Base-by-base conservation (phyloP, 169 alveolate species). In the Besnoitia besnoiti region DNA sequence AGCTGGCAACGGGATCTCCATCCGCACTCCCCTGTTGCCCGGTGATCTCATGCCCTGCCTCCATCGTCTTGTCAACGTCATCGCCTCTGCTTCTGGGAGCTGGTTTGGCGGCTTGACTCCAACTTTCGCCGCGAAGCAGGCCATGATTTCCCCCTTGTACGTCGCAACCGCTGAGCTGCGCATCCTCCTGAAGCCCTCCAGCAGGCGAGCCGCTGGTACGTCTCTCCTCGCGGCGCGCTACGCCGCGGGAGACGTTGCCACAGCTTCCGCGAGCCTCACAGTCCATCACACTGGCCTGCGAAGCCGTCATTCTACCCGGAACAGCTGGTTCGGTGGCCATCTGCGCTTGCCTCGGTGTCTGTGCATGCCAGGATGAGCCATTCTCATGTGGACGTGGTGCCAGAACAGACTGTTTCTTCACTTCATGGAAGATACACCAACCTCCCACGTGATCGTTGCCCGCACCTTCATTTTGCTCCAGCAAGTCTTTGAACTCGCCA, bases 381-480 rank as follows among this genome's bases (percentile, higher is more conserved):
- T 21, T 19, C 12, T 55, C 27, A 19, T 5, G 67, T 55, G 67
- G 12, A 1, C 67, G 33, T 55, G n/a, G 46, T 0, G 82, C 24
- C 8, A 73, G 40, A 37, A 30, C 87, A 4, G 87, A 77, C 7
- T 44, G 50, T 5, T 39, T 27, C 40, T 77, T 77, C 59, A 77
- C 87, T 39, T 77, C 87, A 37, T 37, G 30, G 30, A 77, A 77
- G 12, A 77, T 44, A 30, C 87, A 77, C 87, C 87, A 77, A 2
- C 87, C 87, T 30, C 87, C 87, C 37, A 35, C 87, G n/a, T 21
- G 50, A 27, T 77, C 55, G 37, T 77, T 77, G 61, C 87, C 35
- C 14, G 87, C 35, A n/a, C 21, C 87, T 77, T 77, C 33, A 24
- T 44, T 37, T 35, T 77, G 87, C 30, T 44, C 44, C 30, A 77